phyloP scores from a whole-genome alignment of 2,329 filamentous ascomycete species.

The Aspergillus fijiensis region DNA sequence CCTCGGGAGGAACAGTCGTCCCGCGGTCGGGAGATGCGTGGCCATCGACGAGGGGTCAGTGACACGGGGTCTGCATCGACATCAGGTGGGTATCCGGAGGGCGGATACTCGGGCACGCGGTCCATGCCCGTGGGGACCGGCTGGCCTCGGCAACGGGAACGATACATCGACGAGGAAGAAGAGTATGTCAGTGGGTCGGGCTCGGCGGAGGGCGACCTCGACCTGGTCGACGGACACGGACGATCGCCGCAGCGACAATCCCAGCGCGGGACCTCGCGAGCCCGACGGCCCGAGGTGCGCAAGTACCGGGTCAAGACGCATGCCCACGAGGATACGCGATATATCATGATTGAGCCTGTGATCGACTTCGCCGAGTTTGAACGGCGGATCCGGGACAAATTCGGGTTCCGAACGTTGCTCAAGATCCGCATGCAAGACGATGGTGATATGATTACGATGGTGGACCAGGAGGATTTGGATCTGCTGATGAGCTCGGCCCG shows the following conservation, averaged over 20 bases:
- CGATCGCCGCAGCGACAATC: constrained; percentile 32
- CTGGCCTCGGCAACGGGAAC: constrained; percentile 50
- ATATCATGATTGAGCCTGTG: constrained; percentile 77
- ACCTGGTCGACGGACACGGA: constrained; percentile 61
- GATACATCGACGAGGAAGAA: constrained; percentile 78
- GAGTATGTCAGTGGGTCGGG: constrained; percentile 65
- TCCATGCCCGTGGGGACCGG: constrained; percentile 44
- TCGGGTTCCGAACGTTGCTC: constrained; percentile 62
- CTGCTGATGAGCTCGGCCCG: constrained; percentile 74
- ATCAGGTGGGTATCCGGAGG: constrained; percentile 40
- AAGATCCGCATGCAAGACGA: constrained; percentile 90
- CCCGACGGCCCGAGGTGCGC: constrained; percentile 60
- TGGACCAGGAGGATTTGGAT: constrained; percentile 92
- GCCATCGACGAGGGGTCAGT: constrained; percentile 32
- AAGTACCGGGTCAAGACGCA: constrained; percentile 92
- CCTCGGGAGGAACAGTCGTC: constrained; percentile 22
- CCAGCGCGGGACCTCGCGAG: constrained; percentile 29
- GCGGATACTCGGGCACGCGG: constrained; percentile 66
- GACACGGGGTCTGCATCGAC: constrained; percentile 31
- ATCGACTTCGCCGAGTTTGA: constrained; percentile 76
- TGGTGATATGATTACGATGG: constrained; percentile 94
- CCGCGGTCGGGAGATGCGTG: constrained; percentile 29
- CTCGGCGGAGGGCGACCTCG: constrained; percentile 74
- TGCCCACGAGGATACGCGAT: constrained; percentile 78
- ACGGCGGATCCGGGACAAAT: constrained; percentile 81